Evolutionary conservation across 2,329 filamentous ascomycete species (phyloP), one percentile per base, ranked within the genome.

Genomic region (Hypomyces perniciosus): DNA sequence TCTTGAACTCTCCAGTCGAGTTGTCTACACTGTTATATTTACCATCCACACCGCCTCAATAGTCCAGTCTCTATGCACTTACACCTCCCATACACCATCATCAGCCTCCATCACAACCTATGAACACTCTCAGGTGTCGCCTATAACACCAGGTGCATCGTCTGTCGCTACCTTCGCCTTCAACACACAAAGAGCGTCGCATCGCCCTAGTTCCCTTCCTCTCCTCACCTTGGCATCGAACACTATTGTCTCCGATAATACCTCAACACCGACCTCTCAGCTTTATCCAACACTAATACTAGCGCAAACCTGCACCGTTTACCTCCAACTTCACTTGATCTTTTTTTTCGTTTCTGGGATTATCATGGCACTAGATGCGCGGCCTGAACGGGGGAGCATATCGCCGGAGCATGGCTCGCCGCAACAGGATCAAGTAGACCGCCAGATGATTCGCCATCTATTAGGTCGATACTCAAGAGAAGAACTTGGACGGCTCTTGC

Each of bases 361-460:
- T 10, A 57, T 57, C 57, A 64, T 64, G 62, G 56, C 62, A 51
- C 57, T 63, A 50, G 65, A 65, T 54, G 56, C 60, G 51, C 65
- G 61, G 65, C 57, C 64, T 53, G 64, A 65, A 45, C 54, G 53
- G 45, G 65, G 67, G 49, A 63, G 59, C 56, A 54, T 60, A 54
- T 60, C 64, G 34, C 60, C 65, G 50, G 59, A 59, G 46, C 51
- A 48, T 40, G 49, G 30, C 26, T 46, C 54, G 20, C 57, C 59
- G 33, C 57, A 62, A 30, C 61, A 62, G 31, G 60, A 62, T 42
- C 59, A 60, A n/a, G 59, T 68, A 35, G 66, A 68, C 51, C 64
- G 64, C 8, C 66, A 68, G 48, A 57, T 68, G 45, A 63, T 68
- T 33, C 63, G 66, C 31, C 65, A 68, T 56, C 61, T 68, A 7